Evolutionary conservation across 805 yeast species (phyloP), one percentile per base, ranked within the genome.

Genomic region (Ogataea siamensis): DNA sequence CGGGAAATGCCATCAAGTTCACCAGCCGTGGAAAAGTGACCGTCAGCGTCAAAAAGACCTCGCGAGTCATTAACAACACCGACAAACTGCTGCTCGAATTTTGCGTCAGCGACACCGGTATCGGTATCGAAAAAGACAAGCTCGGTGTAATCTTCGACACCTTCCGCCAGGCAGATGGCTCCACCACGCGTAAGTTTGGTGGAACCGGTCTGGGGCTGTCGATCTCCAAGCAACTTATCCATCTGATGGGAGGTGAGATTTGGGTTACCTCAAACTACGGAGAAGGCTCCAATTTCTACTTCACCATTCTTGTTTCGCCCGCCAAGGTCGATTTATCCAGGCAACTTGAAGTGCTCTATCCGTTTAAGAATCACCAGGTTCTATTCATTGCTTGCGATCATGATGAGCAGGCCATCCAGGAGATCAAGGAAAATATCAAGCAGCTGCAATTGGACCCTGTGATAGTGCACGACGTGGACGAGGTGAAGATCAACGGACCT

Each of bases 91-190:
- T 74, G 29, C 68, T 87, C 33, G 91, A 87, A 60, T 83, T 87
- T 54, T 85, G 95, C 64, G 95, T 87, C 7, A 75, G 87, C 50
- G 96, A 87, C 60, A 87, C 95, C 1, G 94, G 95, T 58, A 87
- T 87, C 48, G 96, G 96, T 49, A 87, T 87, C 50, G 87, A 82
- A 53, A 78, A 77, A 55, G 95, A 87, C 54, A 87, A 87, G 56
- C 68, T 87, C 24, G 95, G 87, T 21, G 70, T 87, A 28, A 87
- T 87, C 51, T 87, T 87, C 55, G 95, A 87, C 55, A 87, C 91
- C 3, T 87, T 87, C 66, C 83, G 95, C 50, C 95, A 87, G 60
- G 95, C 95, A 7, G 96, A 87, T 64, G 96, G 96, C 28, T 85
- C 95, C 5, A 87, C 95, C 2, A 87, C 95, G 2, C 75, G 95